A percentile compares a stretch with the other conserved stretches of the same genome.
These are phyloP conservation scores for Beauveria varroae DNA, from an alignment of 2,329 filamentous ascomycete species.

Conservation along the genomic window DNA sequence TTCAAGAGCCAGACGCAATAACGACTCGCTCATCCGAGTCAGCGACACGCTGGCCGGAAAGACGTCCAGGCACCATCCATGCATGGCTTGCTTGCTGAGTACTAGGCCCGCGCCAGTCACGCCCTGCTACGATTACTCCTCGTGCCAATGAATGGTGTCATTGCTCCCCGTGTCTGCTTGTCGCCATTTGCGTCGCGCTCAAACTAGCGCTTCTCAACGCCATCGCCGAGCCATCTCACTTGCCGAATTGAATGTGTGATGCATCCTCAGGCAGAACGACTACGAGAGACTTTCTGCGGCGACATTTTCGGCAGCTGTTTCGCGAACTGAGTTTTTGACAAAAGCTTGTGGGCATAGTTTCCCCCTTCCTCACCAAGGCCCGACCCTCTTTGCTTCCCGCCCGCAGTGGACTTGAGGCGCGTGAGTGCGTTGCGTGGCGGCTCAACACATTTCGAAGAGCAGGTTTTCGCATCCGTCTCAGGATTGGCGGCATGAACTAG, in stretches of 20 bases:
- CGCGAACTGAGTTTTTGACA: not conserved
- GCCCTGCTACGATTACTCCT: not conserved
- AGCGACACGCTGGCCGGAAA: not conserved
- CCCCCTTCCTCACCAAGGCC: not conserved
- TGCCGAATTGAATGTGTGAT: not conserved
- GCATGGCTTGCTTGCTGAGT: not conserved
- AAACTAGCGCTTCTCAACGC: not conserved
- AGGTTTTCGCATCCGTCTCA: not conserved
- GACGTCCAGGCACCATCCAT: not conserved
- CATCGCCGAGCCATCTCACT: not conserved
- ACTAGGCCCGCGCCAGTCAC: not conserved
- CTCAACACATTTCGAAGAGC: not conserved
- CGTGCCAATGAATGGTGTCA: constrained; percentile 2
- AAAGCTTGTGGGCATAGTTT: not conserved
- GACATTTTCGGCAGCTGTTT: not conserved
- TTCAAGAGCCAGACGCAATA: not conserved
- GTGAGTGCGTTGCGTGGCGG: not conserved
- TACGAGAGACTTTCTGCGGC: not conserved
- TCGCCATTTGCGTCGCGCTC: not conserved
- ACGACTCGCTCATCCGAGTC: no score
- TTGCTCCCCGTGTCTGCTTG: not conserved
- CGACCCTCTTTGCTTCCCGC: not conserved
- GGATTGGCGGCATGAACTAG: not conserved
- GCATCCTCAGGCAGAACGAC: not conserved
- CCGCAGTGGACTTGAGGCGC: not conserved